Conservation (phyloP, 805 yeast species). For the Groenewaldozyma tartarivorans region DNA sequence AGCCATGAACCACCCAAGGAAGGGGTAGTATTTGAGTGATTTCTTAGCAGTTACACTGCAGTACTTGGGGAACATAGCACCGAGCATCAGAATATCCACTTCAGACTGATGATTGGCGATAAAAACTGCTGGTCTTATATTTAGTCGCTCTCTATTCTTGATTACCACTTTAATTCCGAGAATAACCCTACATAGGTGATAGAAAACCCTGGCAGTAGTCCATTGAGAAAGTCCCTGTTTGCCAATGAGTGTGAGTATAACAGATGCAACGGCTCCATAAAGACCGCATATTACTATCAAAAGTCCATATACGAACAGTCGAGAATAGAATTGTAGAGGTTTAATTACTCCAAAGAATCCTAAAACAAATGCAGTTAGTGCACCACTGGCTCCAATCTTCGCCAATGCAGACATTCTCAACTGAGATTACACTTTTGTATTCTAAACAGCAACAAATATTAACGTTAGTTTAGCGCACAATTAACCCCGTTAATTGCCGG, state of each 20-base stretch:
- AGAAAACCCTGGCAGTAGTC: conserved; percentile 79
- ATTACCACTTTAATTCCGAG: conserved; percentile 66
- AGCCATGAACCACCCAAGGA: conserved; percentile 95
- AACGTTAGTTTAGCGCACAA: too few species aligned
- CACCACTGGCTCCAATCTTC: not conserved
- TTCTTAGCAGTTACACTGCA: conserved; percentile 90
- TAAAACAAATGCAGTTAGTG: conserved; percentile 5
- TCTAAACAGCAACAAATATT: too few species aligned
- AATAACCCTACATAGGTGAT: conserved; percentile 45
- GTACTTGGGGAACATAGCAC: conserved; percentile 74
- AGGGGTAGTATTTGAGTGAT: conserved; percentile 73
- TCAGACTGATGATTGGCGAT: conserved; percentile 89
- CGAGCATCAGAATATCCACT: conserved; percentile 73
- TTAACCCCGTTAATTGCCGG: too few species aligned
- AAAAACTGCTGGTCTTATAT: conserved; percentile 60
- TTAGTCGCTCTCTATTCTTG: conserved; percentile 53
- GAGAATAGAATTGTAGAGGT: conserved; percentile 27
- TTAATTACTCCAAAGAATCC: conserved; percentile 26
- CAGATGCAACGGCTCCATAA: conserved; percentile 65
- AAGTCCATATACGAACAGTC: conserved; percentile 23
- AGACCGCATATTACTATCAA: conserved; percentile 24
- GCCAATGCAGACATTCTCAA: not conserved
- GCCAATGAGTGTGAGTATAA: conserved; percentile 55
- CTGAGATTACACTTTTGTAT: too few species aligned
- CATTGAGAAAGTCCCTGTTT: conserved; percentile 78